Evolutionary conservation across 768 basidiomycete species (phyloP).

Genomic region (Sporobolomyces roseus): DNA sequence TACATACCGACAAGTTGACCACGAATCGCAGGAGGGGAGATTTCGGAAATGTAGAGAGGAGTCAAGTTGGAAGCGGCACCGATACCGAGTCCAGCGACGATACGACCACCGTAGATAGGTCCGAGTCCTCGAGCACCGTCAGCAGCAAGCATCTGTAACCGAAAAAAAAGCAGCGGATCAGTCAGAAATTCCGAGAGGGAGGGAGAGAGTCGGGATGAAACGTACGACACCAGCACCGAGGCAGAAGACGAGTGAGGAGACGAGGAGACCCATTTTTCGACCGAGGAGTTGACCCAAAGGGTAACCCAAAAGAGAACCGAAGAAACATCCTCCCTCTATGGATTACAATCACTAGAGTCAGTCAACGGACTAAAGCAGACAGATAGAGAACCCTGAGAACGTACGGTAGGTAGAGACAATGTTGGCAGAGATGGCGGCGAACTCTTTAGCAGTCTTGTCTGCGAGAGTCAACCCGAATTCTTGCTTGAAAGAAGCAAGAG

Average conservation of each 20-base stretch:
- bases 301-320: slow-evolving; percentile 59
- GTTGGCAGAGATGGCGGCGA: slow-evolving; percentile 54
- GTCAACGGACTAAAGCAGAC: slow-evolving; percentile 21
- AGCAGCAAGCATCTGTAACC: slow-evolving; percentile 38
- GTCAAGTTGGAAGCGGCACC: slow-evolving; percentile 45
- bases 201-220: not conserved
- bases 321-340: slow-evolving; percentile 66
- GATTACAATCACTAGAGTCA: not conserved
- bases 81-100: slow-evolving; percentile 53
- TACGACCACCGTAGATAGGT: slow-evolving; percentile 54
- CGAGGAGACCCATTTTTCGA: slow-evolving; percentile 55
- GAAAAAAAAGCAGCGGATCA: not conserved
- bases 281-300: slow-evolving; percentile 60
- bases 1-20: slow-evolving; percentile 56
- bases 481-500: slow-evolving; percentile 52
- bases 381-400: slow-evolving; percentile 46
- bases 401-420: slow-evolving; percentile 17
- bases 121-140: slow-evolving; percentile 41
- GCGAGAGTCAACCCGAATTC: slow-evolving; percentile 52
- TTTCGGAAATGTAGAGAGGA: slow-evolving; percentile 56
- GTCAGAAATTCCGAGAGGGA: not conserved
- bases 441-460: slow-evolving; percentile 47
- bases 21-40: slow-evolving; percentile 49
- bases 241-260: slow-evolving; percentile 56
- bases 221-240: slow-evolving; percentile 51